These are phyloP conservation scores for Prunus campanulata DNA, from an alignment of 306 rosid species.

Conservation along the genomic window DNA sequence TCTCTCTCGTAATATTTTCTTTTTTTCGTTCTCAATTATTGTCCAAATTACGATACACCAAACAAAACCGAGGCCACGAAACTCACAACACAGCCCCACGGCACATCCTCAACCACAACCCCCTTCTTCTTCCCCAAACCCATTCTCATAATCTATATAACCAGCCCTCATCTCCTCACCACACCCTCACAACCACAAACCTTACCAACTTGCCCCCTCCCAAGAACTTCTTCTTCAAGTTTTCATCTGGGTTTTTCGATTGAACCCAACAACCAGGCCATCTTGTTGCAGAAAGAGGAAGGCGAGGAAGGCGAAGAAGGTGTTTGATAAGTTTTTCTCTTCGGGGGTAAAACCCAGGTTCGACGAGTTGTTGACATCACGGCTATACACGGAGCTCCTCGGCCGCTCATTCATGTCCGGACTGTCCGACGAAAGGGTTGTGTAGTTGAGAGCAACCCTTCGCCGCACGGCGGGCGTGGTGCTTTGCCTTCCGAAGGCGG, in stretches of 20 bases:
- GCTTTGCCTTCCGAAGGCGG: conserved; percentile 99
- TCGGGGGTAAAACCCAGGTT: conserved; percentile 70
- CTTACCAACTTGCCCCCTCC: not conserved
- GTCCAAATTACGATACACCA: not conserved
- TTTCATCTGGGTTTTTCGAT: conserved; percentile 13
- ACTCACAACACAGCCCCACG: conserved; percentile 6
- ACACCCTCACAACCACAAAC: conserved; percentile 2
- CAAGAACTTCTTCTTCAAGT: not conserved
- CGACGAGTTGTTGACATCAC: conserved; percentile 86
- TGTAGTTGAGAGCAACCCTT: conserved; percentile 68
- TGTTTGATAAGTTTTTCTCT: not conserved
- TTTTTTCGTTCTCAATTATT: conserved; percentile 4
- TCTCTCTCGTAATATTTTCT: not conserved
- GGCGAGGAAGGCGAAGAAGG: not conserved
- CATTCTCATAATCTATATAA: conserved; percentile 32
- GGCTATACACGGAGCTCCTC: conserved; percentile 79
- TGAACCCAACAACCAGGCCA: not conserved
- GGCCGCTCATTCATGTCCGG: conserved; percentile 70
- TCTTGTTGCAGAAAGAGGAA: not conserved
- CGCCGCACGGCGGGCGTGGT: conserved; percentile 99
- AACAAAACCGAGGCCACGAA: conserved; percentile 24
- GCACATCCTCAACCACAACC: conserved; percentile 35
- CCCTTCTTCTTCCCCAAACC: no score
- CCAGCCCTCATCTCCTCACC: not conserved
- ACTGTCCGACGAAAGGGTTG: conserved; percentile 77